Percentiles rank a stretch among this genome's conserved stretches.
phyloP scores from a whole-genome alignment of 257 asterid species.

The Parsonsia alboflavescens region DNA sequence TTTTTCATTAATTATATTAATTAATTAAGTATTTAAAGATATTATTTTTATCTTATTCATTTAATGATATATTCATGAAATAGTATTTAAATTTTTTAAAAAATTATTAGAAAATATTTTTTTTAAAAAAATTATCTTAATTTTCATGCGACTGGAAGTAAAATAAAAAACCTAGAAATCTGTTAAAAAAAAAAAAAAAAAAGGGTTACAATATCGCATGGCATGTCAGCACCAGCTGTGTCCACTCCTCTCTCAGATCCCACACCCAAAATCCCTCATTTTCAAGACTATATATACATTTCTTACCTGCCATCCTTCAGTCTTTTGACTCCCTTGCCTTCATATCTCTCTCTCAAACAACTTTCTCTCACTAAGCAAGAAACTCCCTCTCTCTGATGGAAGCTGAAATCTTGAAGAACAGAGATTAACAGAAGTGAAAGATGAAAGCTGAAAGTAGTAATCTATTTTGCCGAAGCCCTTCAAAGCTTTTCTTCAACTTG shows the following conservation, averaged over 20 bases:
- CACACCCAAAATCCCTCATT: neutral
- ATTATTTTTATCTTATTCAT: too few species aligned
- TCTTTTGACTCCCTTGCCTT: conserved; percentile 55
- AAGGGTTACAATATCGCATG: conserved; percentile 56
- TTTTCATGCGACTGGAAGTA: too few species aligned
- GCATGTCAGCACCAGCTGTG: conserved; percentile 88
- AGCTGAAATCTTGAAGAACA: conserved; percentile 26
- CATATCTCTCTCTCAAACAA: conserved; percentile 13
- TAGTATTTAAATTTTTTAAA: too few species aligned
- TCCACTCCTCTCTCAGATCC: conserved; percentile 23
- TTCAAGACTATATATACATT: conserved; percentile 40
- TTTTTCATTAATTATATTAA: too few species aligned
- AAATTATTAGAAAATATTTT: too few species aligned
- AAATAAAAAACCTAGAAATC: too few species aligned
- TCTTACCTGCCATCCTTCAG: conserved; percentile 33
- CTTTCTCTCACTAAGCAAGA: too few species aligned
- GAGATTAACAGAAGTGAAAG: conserved; percentile 18
- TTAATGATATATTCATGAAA: too few species aligned
- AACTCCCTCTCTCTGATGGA: conserved; percentile 23
- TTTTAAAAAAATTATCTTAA: too few species aligned
- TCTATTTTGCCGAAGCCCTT: conserved; percentile 22
- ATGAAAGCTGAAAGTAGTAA: conserved; percentile 37
- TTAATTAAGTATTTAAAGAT: too few species aligned
- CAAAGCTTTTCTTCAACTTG: conserved; percentile 20
- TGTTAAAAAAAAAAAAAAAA: neutral